Conservation (phyloP, 2,329 filamentous ascomycete species). For the Purpureocillium takamizusanense region DNA sequence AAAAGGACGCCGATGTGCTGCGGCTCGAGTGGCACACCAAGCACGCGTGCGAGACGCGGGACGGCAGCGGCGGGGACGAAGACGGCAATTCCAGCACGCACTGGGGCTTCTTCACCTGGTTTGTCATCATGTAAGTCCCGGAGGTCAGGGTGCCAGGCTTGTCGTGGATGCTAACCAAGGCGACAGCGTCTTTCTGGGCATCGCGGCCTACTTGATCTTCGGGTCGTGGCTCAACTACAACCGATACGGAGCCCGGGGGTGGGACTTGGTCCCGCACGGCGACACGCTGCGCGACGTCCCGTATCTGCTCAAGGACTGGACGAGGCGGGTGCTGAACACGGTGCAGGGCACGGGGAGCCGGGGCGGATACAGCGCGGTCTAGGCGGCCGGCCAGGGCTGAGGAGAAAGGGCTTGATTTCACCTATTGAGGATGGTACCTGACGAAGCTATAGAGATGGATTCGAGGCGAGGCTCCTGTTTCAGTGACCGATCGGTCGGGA, state of each 20-base stretch:
- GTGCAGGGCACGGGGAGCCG: slow-evolving; percentile 76
- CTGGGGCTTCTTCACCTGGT: slow-evolving; percentile 98
- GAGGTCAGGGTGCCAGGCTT: not conserved
- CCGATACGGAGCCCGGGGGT: slow-evolving; percentile 87
- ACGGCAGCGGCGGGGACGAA: slow-evolving; percentile 28
- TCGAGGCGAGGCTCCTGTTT: no score
- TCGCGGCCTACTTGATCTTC: slow-evolving; percentile 89
- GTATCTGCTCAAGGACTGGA: slow-evolving; percentile 86
- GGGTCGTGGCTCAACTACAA: slow-evolving; percentile 99
- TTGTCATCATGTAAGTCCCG: slow-evolving; percentile 74
- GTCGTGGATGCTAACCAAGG: slow-evolving; percentile 1
- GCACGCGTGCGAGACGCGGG: slow-evolving; percentile 63
- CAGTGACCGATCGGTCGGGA: no score
- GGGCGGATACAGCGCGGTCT: slow-evolving; percentile 93
- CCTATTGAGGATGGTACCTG: no score
- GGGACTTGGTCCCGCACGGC: slow-evolving; percentile 88
- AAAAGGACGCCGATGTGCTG: slow-evolving; percentile 52
- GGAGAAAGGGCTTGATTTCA: no score
- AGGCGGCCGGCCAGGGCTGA: slow-evolving; percentile 14
- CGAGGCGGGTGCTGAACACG: slow-evolving; percentile 68
- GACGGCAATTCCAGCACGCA: slow-evolving; percentile 38
- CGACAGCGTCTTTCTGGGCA: slow-evolving; percentile 69
- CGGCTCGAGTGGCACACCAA: slow-evolving; percentile 80
- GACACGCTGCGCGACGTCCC: slow-evolving; percentile 89
- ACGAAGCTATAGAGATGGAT: no score